phyloP scores from a whole-genome alignment of 2,329 filamentous ascomycete species.

The Cadophora sp. region DNA sequence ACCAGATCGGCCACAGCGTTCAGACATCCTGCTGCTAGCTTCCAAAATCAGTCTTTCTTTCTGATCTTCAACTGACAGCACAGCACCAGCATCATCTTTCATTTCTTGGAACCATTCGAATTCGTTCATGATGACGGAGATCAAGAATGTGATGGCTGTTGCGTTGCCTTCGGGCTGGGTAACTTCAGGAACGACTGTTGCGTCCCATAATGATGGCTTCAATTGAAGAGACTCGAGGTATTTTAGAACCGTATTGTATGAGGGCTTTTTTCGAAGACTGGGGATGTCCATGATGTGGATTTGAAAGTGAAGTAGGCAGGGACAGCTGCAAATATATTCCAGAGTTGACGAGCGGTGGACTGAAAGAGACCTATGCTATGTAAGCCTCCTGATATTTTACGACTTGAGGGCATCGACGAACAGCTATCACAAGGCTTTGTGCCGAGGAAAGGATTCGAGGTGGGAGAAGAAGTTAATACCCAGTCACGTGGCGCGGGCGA shows the following conservation, averaged over 20 bases:
- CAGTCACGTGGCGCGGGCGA: not conserved
- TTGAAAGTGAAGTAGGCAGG: not conserved
- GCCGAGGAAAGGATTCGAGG: no score
- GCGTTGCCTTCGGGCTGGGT: conserved; percentile 50
- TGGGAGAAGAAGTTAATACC: not conserved
- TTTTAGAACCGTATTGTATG: conserved; percentile 10
- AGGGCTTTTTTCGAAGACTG: conserved; percentile 10
- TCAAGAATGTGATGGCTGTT: conserved; percentile 70
- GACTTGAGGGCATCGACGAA: no score
- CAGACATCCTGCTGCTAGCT: conserved; percentile 80
- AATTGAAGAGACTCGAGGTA: conserved; percentile 16
- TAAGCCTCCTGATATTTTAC: no score
- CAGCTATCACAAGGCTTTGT: no score
- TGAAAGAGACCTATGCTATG: no score
- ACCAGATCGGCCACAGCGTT: conserved; percentile 82
- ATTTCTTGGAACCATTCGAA: conserved; percentile 66
- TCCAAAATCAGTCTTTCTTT: conserved; percentile 77
- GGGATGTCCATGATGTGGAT: not conserved
- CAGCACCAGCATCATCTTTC: conserved; percentile 38
- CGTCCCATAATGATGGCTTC: conserved; percentile 20
- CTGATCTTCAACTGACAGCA: conserved; percentile 59
- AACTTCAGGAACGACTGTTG: conserved; percentile 33
- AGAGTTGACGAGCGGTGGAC: no score
- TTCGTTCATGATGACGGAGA: conserved; percentile 69
- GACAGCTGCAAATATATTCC: no score